Evolutionary conservation across 345 rosid species (phyloP).

Genomic region (Rhodomyrtus tomentosa): DNA sequence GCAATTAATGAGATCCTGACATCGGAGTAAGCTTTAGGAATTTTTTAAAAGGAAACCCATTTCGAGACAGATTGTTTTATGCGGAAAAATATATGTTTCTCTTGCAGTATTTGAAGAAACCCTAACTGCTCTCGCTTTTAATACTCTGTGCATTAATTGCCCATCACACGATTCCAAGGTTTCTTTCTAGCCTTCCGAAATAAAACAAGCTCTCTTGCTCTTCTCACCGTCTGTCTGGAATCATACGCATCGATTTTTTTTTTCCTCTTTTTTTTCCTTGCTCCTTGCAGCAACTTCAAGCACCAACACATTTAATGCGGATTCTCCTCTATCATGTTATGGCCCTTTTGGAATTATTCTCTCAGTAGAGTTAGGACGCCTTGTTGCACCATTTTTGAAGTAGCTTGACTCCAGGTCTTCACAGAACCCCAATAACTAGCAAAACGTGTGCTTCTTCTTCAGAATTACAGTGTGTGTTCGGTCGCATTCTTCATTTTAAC

Average conservation of each 20-base stretch:
- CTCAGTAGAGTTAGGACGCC: not conserved
- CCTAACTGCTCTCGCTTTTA: conserved; percentile 10
- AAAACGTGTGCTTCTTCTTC: not conserved
- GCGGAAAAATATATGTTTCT: conserved; percentile 8
- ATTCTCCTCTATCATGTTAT: not conserved
- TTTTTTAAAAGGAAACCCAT: not conserved
- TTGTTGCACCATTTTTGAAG: not conserved
- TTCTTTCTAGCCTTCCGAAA: conserved; percentile 2
- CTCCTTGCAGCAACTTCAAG: not conserved
- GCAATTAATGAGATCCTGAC: conserved; percentile 29
- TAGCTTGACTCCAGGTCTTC: not conserved
- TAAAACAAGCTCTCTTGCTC: conserved; percentile 21
- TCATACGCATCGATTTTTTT: not conserved
- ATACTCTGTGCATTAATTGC: conserved; percentile 25
- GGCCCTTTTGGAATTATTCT: not conserved
- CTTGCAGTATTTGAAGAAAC: conserved; percentile 16
- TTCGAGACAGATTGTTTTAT: not conserved
- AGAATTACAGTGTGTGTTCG: not conserved
- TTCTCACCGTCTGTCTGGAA: conserved; percentile 26
- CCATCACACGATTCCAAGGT: conserved; percentile 34
- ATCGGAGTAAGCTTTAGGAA: conserved; percentile 7
- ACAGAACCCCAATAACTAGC: not conserved
- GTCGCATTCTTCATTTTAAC: not conserved
- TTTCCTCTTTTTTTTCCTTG: not conserved
- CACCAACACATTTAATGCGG: conserved; percentile 1